Base-by-base conservation (phyloP, 148 eudicot species). In the Simmondsia chinensis region DNA sequence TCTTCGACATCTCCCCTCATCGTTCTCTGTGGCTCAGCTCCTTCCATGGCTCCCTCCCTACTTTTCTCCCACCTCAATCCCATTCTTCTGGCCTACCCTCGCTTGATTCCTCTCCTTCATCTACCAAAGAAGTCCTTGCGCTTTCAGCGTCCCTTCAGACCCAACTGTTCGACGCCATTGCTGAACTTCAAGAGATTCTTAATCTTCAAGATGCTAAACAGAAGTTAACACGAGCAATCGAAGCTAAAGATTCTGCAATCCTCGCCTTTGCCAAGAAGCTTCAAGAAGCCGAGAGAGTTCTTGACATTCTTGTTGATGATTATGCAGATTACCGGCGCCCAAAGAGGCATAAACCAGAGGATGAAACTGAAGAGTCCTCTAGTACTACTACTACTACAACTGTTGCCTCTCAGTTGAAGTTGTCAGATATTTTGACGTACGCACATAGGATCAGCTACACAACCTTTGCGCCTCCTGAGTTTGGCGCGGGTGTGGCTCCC, bases 391-490 rank as follows among this genome's bases (percentile, higher is more conserved):
- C 88, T 6, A 43, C 53, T 15, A 76, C 88, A 10, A 70, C 80
- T 1, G 75, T 76, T 34, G 71, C 95, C 29, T 79, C 82, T 47
- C 82, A 54, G 49, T 48, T 85, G 39, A 82, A 82, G 38, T 39
- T 89, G 23, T 67, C 83, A 9, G 88, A 91, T 30, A 70, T 85
- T 60, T 30, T 89, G 20, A 79, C 95, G 0, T 89, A 85, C 48
- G 97, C 97, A 25, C 93, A 85, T 29, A 76, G 43, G 45, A 82
- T 89, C 58, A 89, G 97, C 74, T 89, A 89, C 63, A 85, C 97
- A 18, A 89, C 95, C 16, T 85, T 85, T 64, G 95, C 97, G 4
- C 95, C 95, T 0, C 95, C 95, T 1, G 97, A 89, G 54, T 84
- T 76, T 45, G 94, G 88, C 14, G 80, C 83, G 7, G 93, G 93